Percentiles rank a stretch among this genome's conserved stretches.
phyloP scores from a whole-genome alignment of 2,329 filamentous ascomycete species.

The Trichoderma gracile region DNA sequence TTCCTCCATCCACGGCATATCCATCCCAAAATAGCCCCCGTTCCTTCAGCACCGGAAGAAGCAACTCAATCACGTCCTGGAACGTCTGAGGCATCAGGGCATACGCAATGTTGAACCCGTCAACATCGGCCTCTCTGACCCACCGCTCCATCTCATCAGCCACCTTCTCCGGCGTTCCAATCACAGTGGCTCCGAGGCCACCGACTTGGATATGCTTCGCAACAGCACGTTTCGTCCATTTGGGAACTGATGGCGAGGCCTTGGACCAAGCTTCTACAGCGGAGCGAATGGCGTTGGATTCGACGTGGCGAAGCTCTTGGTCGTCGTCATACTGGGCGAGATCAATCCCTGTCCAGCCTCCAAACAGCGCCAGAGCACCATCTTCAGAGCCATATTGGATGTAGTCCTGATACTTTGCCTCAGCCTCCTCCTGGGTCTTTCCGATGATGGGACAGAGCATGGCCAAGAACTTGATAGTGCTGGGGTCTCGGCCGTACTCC shows the following conservation, averaged over 20 bases:
- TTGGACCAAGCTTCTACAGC: slow-evolving; percentile 52
- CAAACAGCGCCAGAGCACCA: slow-evolving; percentile 64
- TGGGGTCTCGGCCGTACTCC: slow-evolving; percentile 53
- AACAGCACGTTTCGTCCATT: slow-evolving; percentile 40
- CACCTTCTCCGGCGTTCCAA: slow-evolving; percentile 39
- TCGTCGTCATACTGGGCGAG: slow-evolving; percentile 61
- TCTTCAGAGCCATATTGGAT: slow-evolving; percentile 59
- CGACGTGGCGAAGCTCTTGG: slow-evolving; percentile 62
- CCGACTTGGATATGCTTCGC: slow-evolving; percentile 40
- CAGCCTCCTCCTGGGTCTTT: slow-evolving; percentile 60
- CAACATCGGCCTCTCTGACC: slow-evolving; percentile 55
- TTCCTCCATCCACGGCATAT: slow-evolving; percentile 46
- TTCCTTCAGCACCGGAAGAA: slow-evolving; percentile 61
- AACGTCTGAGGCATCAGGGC: slow-evolving; percentile 58
- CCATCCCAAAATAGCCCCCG: slow-evolving; percentile 59
- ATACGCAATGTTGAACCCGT: slow-evolving; percentile 49
- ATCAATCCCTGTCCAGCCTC: slow-evolving; percentile 68
- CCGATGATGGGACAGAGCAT: slow-evolving; percentile 60
- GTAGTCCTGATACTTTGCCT: slow-evolving; percentile 51
- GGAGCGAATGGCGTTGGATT: slow-evolving; percentile 60
- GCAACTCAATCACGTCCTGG: slow-evolving; percentile 63
- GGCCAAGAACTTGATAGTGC: slow-evolving; percentile 61
- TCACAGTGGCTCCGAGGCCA: slow-evolving; percentile 35
- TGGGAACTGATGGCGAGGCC: slow-evolving; percentile 35
- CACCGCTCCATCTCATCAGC: slow-evolving; percentile 32